These are phyloP conservation scores for Taphrina confusa DNA, from an alignment of 1,139 yeast species.

Conservation along the genomic window DNA sequence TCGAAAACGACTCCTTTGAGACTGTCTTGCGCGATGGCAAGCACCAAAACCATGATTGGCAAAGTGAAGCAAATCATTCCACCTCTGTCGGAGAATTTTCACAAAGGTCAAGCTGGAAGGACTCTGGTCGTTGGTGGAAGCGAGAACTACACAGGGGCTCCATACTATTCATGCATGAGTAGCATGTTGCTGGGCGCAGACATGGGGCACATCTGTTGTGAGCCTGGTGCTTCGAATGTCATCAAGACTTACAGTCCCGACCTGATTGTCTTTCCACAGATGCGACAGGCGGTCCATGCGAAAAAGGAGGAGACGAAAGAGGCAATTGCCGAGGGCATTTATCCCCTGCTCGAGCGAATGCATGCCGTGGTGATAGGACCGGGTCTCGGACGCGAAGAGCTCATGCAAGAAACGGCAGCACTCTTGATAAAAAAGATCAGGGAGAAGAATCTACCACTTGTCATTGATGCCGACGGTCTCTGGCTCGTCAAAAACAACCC, in stretches of 20 bases:
- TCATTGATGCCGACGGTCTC: slow-evolving; percentile 88
- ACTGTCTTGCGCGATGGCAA: slow-evolving; percentile 12
- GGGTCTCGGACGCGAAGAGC: slow-evolving; percentile 80
- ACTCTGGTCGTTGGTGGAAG: slow-evolving; percentile 90
- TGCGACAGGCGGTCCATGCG: slow-evolving; percentile 48
- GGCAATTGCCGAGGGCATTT: slow-evolving; percentile 60
- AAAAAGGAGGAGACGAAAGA: slow-evolving; percentile 28
- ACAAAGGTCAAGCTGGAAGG: slow-evolving; percentile 93
- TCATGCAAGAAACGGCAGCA: slow-evolving; percentile 64
- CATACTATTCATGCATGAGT: slow-evolving; percentile 62
- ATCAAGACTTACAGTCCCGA: slow-evolving; percentile 90
- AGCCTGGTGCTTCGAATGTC: slow-evolving; percentile 69
- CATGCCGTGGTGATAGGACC: slow-evolving; percentile 91
- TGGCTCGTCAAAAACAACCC: slow-evolving; percentile 63
- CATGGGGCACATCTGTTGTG: slow-evolving; percentile 84
- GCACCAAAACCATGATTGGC: slow-evolving; percentile 4
- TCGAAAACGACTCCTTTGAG: too few relatives aligned
- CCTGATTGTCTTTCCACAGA: slow-evolving; percentile 92
- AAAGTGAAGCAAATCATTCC: slow-evolving; percentile 32
- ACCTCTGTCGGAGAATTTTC: slow-evolving; percentile 49
- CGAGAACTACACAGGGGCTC: slow-evolving; percentile 96
- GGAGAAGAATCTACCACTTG: slow-evolving; percentile 59
- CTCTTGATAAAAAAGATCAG: slow-evolving; percentile 61
- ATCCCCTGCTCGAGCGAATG: slow-evolving; percentile 59
- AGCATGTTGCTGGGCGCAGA: slow-evolving; percentile 71